Evolutionary conservation across 2,329 filamentous ascomycete genomes (phyloP).

Genomic region (Truncatella angustata): DNA sequence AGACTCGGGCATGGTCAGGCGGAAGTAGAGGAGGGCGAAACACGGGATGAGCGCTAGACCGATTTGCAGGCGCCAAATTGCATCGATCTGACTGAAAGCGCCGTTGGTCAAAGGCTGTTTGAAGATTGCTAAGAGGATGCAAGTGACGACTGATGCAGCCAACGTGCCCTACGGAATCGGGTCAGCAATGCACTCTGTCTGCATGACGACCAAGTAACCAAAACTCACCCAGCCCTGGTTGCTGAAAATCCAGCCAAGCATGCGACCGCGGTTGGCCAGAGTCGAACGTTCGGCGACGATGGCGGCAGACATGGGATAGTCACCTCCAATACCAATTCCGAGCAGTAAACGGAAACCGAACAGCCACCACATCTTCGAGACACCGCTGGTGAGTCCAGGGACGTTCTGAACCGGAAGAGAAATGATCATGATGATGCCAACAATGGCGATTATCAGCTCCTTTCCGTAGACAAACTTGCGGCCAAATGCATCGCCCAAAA

Average conservation of each 20-base stretch:
- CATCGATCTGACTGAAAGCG: slow-evolving; percentile 52
- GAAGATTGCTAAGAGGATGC: slow-evolving; percentile 51
- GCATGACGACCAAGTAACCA: not conserved
- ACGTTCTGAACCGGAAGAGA: slow-evolving; percentile 1
- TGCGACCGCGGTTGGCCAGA: not conserved
- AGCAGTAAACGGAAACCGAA: slow-evolving; percentile 51
- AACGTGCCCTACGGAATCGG: not conserved
- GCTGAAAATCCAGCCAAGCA: slow-evolving; percentile 8
- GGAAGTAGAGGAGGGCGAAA: slow-evolving; percentile 60
- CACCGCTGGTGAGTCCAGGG: slow-evolving; percentile 7
- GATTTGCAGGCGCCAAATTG: slow-evolving; percentile 65
- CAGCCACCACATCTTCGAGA: slow-evolving; percentile 11
- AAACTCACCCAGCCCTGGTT: slow-evolving; percentile 8
- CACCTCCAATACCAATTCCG: slow-evolving; percentile 61
- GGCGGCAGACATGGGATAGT: slow-evolving; percentile 64
- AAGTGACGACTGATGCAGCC: slow-evolving; percentile 1
- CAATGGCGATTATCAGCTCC: slow-evolving; percentile 37
- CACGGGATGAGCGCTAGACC: slow-evolving; percentile 62
- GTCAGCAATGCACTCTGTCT: not conserved
- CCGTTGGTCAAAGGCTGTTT: slow-evolving; percentile 29
- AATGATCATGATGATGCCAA: slow-evolving; percentile 10
- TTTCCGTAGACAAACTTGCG: slow-evolving; percentile 66
- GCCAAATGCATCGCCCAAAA: slow-evolving; percentile 61
- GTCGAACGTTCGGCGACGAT: slow-evolving; percentile 41
- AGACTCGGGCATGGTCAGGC: slow-evolving; percentile 67